These are phyloP conservation scores for Tricholoma hemisulphureum DNA, from an alignment of 768 basidiomycete species.

Conservation along the genomic window DNA sequence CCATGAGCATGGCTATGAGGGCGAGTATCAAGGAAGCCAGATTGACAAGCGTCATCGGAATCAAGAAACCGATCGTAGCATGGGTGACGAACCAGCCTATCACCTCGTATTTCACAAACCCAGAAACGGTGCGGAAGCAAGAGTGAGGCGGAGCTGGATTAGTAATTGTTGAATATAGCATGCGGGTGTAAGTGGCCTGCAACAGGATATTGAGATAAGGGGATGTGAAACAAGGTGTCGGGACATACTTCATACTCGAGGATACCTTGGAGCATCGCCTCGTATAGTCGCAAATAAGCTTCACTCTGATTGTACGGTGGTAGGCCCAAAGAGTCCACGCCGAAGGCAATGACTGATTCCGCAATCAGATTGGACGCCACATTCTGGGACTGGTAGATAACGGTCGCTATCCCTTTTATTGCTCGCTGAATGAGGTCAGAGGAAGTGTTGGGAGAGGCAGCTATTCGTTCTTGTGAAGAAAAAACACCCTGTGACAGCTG, in stretches of 20 bases:
- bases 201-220: neutral
- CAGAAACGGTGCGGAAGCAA: neutral
- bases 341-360: slow-evolving; percentile 21
- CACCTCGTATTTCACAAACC: slow-evolving; percentile 1
- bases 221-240: neutral
- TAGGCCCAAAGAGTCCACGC: slow-evolving; percentile 15
- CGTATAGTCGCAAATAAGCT: slow-evolving; percentile 17
- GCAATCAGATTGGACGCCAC: slow-evolving; percentile 14
- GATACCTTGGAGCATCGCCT: slow-evolving; percentile 23
- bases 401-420: slow-evolving; percentile 5
- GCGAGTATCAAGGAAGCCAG: slow-evolving; percentile 15
- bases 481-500: neutral
- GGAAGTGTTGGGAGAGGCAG: neutral
- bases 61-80: slow-evolving; percentile 17
- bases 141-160: neutral
- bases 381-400: slow-evolving; percentile 12
- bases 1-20: slow-evolving; percentile 9
- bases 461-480: neutral
- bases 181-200: neutral
- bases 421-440: slow-evolving; percentile 10
- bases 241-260: slow-evolving; percentile 23
- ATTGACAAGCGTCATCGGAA: slow-evolving; percentile 23
- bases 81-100: slow-evolving; percentile 17
- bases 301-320: neutral
- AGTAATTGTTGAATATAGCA: neutral